phyloP scores from a whole-genome alignment of 345 rosid species.

The Euphorbia peplus region DNA sequence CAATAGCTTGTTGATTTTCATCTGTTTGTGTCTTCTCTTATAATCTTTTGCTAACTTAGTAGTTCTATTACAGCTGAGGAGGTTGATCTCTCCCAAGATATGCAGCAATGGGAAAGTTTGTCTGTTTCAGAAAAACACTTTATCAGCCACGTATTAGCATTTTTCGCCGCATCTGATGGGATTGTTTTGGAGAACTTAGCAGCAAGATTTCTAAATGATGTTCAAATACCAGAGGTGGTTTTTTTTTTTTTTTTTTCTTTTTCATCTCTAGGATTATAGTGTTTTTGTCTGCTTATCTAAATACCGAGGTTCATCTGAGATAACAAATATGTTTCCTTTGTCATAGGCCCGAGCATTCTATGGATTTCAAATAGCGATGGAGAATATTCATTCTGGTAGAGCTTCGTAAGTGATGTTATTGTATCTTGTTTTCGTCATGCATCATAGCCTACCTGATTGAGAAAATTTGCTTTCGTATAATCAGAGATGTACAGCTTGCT shows the following conservation, averaged over 20 bases:
- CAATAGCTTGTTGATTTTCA: neutral
- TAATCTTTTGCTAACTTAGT: neutral
- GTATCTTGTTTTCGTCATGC: neutral
- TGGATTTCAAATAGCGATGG: slow-evolving; percentile 94
- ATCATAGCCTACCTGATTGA: slow-evolving; percentile 14
- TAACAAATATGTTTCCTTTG: slow-evolving; percentile 20
- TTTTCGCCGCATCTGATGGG: slow-evolving; percentile 94
- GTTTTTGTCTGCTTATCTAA: neutral
- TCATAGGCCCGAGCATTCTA: slow-evolving; percentile 83
- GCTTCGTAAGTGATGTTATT: slow-evolving; percentile 16
- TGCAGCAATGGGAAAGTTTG: slow-evolving; percentile 68
- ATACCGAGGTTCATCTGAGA: slow-evolving; percentile 24
- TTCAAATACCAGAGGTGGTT: slow-evolving; percentile 82
- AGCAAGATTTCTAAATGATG: slow-evolving; percentile 78
- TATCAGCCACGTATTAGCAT: slow-evolving; percentile 74
- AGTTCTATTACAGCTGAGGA: slow-evolving; percentile 67
- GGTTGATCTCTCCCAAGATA: slow-evolving; percentile 84
- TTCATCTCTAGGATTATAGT: neutral
- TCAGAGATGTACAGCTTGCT: slow-evolving; percentile 94
- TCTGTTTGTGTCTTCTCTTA: neutral
- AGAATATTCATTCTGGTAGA: slow-evolving; percentile 91
- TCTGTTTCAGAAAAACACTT: slow-evolving; percentile 73
- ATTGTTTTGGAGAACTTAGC: slow-evolving; percentile 89
- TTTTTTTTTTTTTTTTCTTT: slow-evolving; percentile 9
- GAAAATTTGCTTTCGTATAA: slow-evolving; percentile 5